These are phyloP conservation scores for Linanthus parryae DNA, from an alignment of 148 eudicot genomes.

Conservation along the genomic window DNA sequence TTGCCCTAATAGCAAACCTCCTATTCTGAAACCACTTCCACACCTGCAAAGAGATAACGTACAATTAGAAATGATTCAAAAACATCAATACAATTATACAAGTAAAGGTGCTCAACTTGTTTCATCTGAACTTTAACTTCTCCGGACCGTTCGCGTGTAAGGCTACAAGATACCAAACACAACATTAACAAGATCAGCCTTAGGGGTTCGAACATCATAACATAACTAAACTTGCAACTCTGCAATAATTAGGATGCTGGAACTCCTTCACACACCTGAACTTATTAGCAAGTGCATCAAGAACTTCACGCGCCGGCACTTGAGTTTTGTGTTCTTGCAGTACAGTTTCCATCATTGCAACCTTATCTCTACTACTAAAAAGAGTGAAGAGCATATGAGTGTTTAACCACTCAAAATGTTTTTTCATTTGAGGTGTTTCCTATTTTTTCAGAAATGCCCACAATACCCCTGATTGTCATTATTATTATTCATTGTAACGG, in stretches of 20 bases:
- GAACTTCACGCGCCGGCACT: slow-evolving; percentile 69
- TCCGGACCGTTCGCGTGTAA: slow-evolving; percentile 60
- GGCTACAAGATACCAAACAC: slow-evolving; percentile 28
- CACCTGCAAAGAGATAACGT: slow-evolving; percentile 36
- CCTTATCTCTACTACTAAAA: no score
- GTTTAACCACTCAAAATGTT: no score
- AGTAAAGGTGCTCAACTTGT: slow-evolving; percentile 44
- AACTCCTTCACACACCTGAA: slow-evolving; percentile 61
- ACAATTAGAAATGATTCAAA: no score
- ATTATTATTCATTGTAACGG: no score
- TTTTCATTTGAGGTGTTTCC: no score
- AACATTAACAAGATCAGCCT: no score
- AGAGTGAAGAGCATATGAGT: no score
- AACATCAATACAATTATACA: not conserved
- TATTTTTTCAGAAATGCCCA: no score
- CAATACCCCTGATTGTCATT: no score
- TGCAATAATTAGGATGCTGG: no score
- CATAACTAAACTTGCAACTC: no score
- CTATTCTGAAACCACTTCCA: slow-evolving; percentile 99
- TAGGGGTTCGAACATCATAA: no score
- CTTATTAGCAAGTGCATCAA: slow-evolving; percentile 68
- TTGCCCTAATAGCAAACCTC: slow-evolving; percentile 83
- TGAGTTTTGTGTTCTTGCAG: slow-evolving; percentile 54
- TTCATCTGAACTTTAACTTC: slow-evolving; percentile 66
- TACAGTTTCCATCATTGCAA: slow-evolving; percentile 82